Conservation (phyloP, 2,329 filamentous ascomycete genomes). For the Beauveria bassiana region DNA sequence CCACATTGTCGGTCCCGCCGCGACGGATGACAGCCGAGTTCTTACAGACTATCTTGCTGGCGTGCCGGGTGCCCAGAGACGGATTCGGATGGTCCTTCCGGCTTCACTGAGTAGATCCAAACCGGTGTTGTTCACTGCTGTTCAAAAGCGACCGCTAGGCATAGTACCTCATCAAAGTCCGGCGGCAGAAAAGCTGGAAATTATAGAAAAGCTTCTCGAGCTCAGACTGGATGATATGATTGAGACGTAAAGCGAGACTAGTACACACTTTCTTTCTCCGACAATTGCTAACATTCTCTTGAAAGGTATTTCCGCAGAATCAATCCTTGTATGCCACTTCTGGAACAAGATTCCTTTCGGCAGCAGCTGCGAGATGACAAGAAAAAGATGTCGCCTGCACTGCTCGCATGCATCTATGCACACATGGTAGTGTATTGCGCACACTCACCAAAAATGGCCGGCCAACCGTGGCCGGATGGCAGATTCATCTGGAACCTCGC, state of each 20-base stretch:
- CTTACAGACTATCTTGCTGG: slow-evolving; percentile 48
- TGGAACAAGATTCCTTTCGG: slow-evolving; percentile 48
- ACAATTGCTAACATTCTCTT: background rate
- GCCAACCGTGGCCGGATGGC: slow-evolving; percentile 39
- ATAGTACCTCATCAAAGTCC: slow-evolving; percentile 28
- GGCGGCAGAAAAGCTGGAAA: slow-evolving; percentile 41
- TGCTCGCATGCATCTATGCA: slow-evolving; percentile 51
- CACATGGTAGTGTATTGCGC: slow-evolving; percentile 52
- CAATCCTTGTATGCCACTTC: slow-evolving; percentile 53
- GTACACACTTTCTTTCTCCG: background rate
- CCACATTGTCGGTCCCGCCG: slow-evolving; percentile 52
- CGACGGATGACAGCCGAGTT: slow-evolving; percentile 52
- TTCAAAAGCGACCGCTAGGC: slow-evolving; percentile 38
- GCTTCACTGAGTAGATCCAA: slow-evolving; percentile 23
- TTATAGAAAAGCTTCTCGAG: slow-evolving; percentile 52
- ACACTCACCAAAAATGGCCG: slow-evolving; percentile 28
- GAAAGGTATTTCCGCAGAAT: slow-evolving; percentile 46
- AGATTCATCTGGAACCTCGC: slow-evolving; percentile 57
- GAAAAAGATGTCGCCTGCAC: slow-evolving; percentile 44
- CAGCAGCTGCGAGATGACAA: slow-evolving; percentile 37
- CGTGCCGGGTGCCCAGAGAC: slow-evolving; percentile 22
- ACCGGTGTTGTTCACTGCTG: slow-evolving; percentile 39
- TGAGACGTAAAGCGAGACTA: slow-evolving; percentile 29
- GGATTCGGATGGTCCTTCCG: slow-evolving; percentile 23
- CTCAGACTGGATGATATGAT: slow-evolving; percentile 44